Base-by-base conservation (phyloP, 441 rosid genomes). In the Aleurites moluccanus region DNA sequence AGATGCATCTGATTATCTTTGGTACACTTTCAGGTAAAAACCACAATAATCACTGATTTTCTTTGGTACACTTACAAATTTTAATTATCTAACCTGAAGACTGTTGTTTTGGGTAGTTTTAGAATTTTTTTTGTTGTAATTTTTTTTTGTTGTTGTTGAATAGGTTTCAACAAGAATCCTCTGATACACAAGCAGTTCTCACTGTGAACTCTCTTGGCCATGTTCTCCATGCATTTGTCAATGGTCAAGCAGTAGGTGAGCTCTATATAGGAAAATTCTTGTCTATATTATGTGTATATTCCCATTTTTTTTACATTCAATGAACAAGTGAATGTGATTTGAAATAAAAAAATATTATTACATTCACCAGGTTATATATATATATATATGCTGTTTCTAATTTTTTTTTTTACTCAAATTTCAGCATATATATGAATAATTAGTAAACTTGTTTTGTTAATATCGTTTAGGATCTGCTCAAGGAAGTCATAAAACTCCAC, bases 1-100 rank as follows among this genome's bases (percentile, higher is more conserved):
- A 79, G 98, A 91, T 80, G 67, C 85, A 74, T 87, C 97, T 33
- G 97, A 94, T 79, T 91, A 94, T 76, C 92, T 94, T 55, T 94
- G 98, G 97, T 90, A 90, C 72, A 86, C 85, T 28, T 80, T 80
- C 74, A 82, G 92, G 97, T 94, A 0, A 38, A 79, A 28, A 18
- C n/a, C 38, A 60, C 40, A 59, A 0, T 4, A 16, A 30, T 30
- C 33, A 38, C 1, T 38, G 40, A 18, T 28, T 8, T 25, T 27
- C 27, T 49, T 16, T 13, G 15, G 16, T 13, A 45, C 15, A 52
- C 50, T 45, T 45, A 6, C 40, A 21, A 6, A 21, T 56, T 60
- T 28, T 2, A 27, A 13, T 14, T 60, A 3, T 28, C 40, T 28
- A 28, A 28, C 30, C 0, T 14, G 3, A 60, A 28, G 25, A 53